Base-by-base conservation (phyloP, 495 filamentous ascomycete genomes). In the Physcia stellaris region DNA sequence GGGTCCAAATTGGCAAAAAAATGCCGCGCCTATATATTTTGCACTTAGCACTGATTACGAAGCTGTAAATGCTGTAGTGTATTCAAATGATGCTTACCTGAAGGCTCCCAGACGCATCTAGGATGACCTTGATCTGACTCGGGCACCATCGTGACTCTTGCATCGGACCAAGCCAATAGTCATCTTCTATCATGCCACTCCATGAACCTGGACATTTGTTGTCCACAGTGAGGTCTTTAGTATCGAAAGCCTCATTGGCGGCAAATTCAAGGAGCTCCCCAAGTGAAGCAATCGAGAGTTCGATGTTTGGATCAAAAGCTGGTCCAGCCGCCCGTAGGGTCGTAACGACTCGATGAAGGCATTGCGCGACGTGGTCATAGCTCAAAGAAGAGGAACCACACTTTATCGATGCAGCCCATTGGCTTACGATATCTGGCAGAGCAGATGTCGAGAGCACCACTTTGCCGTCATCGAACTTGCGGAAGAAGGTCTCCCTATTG, bases 321-420 rank as follows among this genome's bases (percentile, higher is more conserved):
- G 39, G 11, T 22, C 30, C 21, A 12, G 21, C 39, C 7, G 39
- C 39, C 22, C 21, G 13, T 18, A 41, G 17, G 21, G 29, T 23
- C 6, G 29, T 24, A 21, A 10, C 24, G 4, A 32, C 21, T 2
- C 24, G 6, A 4, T 17, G 39, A 2, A 41, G 29, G 29, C 39
- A 41, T 34, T 41, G 24, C 11, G 39, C 39, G 35, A 41, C 18
- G 35, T 41, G 39, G 1, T 34, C 39, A 34, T 42, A 42, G 4
- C 18, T 35, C 2, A 22, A 15, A n/a, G 6, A 17, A 24, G 6
- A 15, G 1, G 26, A 15, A 17, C 22, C 39, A 24, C 22, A 16
- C n/a, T 17, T 13, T 6, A 41, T 17, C 12, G 2, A 24, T 15
- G 16, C 28, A 0, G 28, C 7, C 39, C 39, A 41, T 12, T 19